phyloP scores from a whole-genome alignment of 2,329 filamentous ascomycete species.

The Fusarium subtropicale region DNA sequence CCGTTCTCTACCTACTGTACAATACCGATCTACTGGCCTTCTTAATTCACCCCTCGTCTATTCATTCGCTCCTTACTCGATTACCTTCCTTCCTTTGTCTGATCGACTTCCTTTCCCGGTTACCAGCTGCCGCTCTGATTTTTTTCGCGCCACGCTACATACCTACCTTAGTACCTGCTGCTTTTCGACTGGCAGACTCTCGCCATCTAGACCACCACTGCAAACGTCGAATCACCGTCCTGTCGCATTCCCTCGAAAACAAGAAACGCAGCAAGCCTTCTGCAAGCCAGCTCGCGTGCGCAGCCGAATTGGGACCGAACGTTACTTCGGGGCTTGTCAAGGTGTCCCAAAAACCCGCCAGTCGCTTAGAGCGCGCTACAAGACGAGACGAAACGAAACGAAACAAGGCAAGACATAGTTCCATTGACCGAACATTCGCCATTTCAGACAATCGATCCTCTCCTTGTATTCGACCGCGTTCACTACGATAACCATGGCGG shows the following conservation, averaged over 20 bases:
- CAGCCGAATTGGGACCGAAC: conserved; percentile 31
- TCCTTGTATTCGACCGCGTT: conserved; percentile 1
- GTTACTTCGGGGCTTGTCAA: conserved; percentile 9
- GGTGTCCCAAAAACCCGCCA: conserved; percentile 25
- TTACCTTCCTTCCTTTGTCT: conserved; percentile 31
- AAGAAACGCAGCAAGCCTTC: conserved; percentile 27
- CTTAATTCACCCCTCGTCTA: conserved; percentile 16
- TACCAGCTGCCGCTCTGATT: conserved; percentile 17
- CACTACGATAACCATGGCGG: conserved; percentile 47
- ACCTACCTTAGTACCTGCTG: neutral
- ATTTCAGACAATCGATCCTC: neutral
- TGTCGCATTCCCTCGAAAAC: conserved; percentile 21
- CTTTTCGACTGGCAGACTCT: conserved; percentile 31
- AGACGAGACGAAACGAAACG: conserved; percentile 19
- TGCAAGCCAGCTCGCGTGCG: conserved; percentile 24
- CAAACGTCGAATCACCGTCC: conserved; percentile 35
- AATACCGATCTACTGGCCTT: conserved; percentile 3
- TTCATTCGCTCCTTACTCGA: conserved; percentile 33
- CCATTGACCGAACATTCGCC: conserved; percentile 1
- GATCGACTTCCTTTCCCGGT: conserved; percentile 30
- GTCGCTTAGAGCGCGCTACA: conserved; percentile 17
- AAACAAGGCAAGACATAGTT: conserved; percentile 19
- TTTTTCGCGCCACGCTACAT: conserved; percentile 39
- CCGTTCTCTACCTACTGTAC: conserved; percentile 10
- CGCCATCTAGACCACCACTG: conserved; percentile 26